phyloP scores from a whole-genome alignment of 2,329 filamentous ascomycete species.

The Mollisiaceae sp. region DNA sequence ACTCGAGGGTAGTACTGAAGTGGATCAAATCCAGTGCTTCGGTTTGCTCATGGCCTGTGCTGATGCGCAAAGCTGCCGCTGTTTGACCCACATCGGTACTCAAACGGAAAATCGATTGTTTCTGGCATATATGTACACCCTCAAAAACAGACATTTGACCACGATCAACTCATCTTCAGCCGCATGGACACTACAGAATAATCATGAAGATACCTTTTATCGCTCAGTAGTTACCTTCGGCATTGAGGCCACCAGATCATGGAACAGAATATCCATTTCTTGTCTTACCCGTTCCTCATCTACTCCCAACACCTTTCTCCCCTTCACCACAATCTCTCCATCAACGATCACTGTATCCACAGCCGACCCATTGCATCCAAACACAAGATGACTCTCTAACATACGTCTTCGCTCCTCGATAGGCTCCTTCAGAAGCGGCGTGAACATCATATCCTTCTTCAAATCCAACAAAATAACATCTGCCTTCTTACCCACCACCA shows the following conservation, averaged over 20 bases:
- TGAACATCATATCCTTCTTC: constrained; percentile 40
- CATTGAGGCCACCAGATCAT: constrained; percentile 24
- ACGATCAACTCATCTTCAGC: no score
- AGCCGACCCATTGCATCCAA: constrained; percentile 37
- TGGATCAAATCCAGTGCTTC: no score
- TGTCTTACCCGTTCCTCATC: constrained; percentile 34
- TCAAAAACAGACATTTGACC: no score
- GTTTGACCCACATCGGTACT: no score
- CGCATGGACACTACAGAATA: no score
- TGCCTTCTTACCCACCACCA: constrained; percentile 35
- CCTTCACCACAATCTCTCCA: constrained; percentile 33
- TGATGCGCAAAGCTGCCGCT: no score
- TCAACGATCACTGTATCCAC: constrained; percentile 38
- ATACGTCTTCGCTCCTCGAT: constrained; percentile 26
- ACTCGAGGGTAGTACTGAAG: no score
- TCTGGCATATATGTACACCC: no score
- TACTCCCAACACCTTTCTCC: constrained; percentile 34
- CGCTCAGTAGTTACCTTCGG: constrained; percentile 16
- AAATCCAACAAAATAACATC: constrained; percentile 38
- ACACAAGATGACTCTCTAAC: constrained; percentile 36
- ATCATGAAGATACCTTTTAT: constrained; percentile 5
- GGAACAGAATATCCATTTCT: constrained; percentile 33
- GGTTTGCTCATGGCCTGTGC: no score
- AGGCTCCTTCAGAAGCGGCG: constrained; percentile 29
- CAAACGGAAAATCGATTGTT: no score